Conservation (phyloP, 192 early-diverging fungal species). For the Backusella circina region DNA sequence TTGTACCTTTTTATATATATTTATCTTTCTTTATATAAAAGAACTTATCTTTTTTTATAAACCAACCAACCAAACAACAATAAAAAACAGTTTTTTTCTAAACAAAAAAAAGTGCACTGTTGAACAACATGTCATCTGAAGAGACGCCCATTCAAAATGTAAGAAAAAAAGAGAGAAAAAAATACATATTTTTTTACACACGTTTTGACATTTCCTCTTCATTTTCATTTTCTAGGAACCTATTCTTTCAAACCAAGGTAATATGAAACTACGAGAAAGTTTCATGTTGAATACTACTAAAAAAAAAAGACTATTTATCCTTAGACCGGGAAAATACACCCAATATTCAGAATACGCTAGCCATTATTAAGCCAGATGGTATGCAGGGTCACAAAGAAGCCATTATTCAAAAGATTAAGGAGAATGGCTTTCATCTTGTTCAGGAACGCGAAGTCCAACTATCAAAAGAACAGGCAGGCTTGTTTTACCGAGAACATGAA, state of each 20-base stretch:
- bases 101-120: background rate
- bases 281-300: background rate
- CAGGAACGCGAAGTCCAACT: constrained; percentile 37
- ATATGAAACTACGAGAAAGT: background rate
- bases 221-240: background rate
- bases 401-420: constrained; percentile 39
- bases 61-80: background rate
- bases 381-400: constrained; percentile 43
- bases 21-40: background rate
- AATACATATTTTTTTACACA: background rate
- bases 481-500: constrained; percentile 33
- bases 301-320: background rate
- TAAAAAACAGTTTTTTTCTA: background rate
- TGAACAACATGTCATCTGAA: background rate
- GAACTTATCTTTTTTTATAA: background rate
- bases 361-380: constrained; percentile 58
- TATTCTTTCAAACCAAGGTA: background rate
- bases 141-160: background rate
- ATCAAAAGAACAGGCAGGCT: constrained; percentile 34
- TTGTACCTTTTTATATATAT: background rate
- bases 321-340: background rate
- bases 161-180: background rate
- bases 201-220: background rate
- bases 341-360: constrained; percentile 43
- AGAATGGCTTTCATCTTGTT: constrained; percentile 40